These are phyloP conservation scores for Lepidium campestre DNA, from an alignment of 441 rosid genomes.

Conservation along the genomic window DNA sequence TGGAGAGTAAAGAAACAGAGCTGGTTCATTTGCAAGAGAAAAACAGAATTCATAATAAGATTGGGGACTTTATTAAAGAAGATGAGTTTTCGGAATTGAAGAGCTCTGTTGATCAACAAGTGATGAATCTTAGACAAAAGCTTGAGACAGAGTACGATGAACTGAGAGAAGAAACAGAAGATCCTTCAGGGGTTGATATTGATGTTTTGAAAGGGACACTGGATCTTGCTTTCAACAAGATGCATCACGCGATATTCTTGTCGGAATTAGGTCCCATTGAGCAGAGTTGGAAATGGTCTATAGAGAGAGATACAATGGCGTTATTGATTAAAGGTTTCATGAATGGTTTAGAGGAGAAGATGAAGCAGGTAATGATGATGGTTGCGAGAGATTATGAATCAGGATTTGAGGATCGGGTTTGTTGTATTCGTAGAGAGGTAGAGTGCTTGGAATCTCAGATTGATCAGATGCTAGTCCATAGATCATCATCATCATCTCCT, in stretches of 20 bases:
- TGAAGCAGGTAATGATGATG: slow-evolving; percentile 31
- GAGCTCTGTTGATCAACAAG: slow-evolving; percentile 67
- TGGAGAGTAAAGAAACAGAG: slow-evolving; percentile 54
- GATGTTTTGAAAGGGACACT: slow-evolving; percentile 65
- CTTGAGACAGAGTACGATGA: slow-evolving; percentile 44
- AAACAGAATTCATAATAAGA: slow-evolving; percentile 28
- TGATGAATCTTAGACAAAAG: slow-evolving; percentile 61
- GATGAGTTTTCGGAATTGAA: slow-evolving; percentile 57
- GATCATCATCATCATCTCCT: slow-evolving; percentile 15
- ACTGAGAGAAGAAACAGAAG: slow-evolving; percentile 18
- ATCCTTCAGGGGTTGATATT: slow-evolving; percentile 46
- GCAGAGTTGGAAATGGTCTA: slow-evolving; percentile 56
- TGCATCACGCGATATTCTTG: slow-evolving; percentile 57
- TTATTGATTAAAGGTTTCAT: slow-evolving; percentile 44
- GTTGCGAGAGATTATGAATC: slow-evolving; percentile 39
- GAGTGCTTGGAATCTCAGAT: slow-evolving; percentile 28
- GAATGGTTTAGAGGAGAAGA: slow-evolving; percentile 34
- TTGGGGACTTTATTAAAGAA: slow-evolving; percentile 29
- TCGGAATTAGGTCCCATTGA: slow-evolving; percentile 62
- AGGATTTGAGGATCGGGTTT: slow-evolving; percentile 32
- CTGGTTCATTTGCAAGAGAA: slow-evolving; percentile 50
- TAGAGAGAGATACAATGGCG: slow-evolving; percentile 48
- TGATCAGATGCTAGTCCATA: background rate
- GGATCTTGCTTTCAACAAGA: slow-evolving; percentile 75
- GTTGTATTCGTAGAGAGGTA: slow-evolving; percentile 37